Conservation (phyloP, 345 rosid species). For the Pseudoturritis turrita region DNA sequence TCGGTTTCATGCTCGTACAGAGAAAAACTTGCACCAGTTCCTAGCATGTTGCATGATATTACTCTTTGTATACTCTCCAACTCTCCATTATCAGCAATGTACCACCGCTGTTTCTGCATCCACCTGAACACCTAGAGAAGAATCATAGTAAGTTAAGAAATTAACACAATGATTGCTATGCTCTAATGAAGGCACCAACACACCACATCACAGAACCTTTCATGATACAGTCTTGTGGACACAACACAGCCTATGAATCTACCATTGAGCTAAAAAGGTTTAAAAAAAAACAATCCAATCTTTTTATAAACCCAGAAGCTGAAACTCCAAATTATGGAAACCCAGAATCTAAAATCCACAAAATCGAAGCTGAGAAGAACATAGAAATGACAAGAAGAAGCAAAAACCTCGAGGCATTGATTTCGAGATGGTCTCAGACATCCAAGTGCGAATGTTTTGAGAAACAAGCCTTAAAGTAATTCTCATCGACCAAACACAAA, state of each 20-base stretch:
- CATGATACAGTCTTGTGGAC: too few relatives aligned
- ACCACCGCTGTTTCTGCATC: constrained; percentile 99
- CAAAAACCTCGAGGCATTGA: constrained; percentile 77
- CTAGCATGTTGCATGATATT: too few relatives aligned
- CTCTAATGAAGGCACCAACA: not conserved
- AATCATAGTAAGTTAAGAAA: not conserved
- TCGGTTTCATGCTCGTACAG: too few relatives aligned
- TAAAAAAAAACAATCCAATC: not conserved
- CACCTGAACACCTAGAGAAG: constrained; percentile 80
- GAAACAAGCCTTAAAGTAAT: too few relatives aligned
- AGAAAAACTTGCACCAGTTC: too few relatives aligned
- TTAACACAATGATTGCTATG: not conserved
- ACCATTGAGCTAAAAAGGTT: not conserved
- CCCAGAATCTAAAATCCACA: not conserved
- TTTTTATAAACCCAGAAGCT: not conserved
- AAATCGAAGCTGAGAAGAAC: not conserved
- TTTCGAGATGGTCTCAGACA: too few relatives aligned
- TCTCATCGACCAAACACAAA: too few relatives aligned
- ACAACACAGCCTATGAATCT: too few relatives aligned
- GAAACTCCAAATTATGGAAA: not conserved
- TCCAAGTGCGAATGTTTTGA: too few relatives aligned
- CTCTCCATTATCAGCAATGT: constrained; percentile 77
- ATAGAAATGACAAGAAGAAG: too few relatives aligned
- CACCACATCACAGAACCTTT: not conserved
- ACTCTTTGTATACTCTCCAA: too few relatives aligned